Evolutionary conservation across 2,329 filamentous ascomycete genomes (phyloP).

Genomic region (Ophiostoma piceae): DNA sequence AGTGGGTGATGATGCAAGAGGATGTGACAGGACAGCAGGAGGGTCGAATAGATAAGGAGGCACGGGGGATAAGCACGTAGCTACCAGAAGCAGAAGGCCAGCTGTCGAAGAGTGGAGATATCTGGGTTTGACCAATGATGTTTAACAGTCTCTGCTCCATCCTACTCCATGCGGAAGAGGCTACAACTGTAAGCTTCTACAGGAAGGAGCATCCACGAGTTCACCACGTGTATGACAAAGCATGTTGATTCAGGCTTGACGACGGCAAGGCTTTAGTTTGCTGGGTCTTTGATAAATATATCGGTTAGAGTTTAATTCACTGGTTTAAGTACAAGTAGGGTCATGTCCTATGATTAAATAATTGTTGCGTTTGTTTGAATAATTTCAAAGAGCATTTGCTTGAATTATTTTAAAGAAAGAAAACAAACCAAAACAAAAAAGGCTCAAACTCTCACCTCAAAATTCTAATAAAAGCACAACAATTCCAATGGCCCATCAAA

Average conservation of each 20-base stretch:
- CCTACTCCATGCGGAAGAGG: background rate
- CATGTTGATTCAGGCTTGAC: background rate
- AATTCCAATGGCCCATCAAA: too few species aligned
- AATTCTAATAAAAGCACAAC: too few species aligned
- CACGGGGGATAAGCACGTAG: background rate
- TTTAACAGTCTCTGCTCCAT: background rate
- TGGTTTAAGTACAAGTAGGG: too few species aligned
- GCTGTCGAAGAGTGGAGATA: background rate
- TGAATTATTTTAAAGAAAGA: too few species aligned
- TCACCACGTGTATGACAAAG: background rate
- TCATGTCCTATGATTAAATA: too few species aligned
- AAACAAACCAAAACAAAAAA: too few species aligned
- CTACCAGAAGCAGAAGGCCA: background rate
- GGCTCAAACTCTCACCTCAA: too few species aligned
- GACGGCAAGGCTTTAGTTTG: background rate
- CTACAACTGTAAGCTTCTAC: background rate
- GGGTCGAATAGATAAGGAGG: background rate
- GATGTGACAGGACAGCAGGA: background rate
- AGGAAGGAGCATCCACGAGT: background rate
- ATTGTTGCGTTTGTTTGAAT: too few species aligned
- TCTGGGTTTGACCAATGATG: background rate
- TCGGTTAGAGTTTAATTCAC: too few species aligned
- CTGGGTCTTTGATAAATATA: too few species aligned
- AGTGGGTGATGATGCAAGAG: slow-evolving; percentile 4
- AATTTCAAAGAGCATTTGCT: too few species aligned